Evolutionary conservation across 345 rosid genomes (phyloP).

Genomic region (Conringia planisiliqua): DNA sequence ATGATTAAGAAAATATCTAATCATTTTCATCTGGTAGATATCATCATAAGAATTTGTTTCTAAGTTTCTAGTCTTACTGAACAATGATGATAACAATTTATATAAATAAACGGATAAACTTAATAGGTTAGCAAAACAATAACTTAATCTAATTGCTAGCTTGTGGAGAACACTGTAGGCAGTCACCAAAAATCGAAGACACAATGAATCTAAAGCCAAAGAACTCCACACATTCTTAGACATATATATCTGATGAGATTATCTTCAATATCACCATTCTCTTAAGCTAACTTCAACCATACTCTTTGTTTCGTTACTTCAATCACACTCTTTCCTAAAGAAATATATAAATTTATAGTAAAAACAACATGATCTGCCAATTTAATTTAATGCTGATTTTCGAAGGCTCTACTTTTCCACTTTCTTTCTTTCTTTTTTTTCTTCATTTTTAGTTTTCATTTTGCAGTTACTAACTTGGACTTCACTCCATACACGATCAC

Average conservation of each 20-base stretch:
- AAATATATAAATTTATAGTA: neutral
- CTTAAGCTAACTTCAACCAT: conserved; percentile 27
- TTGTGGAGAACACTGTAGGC: neutral
- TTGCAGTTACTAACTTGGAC: conserved; percentile 34
- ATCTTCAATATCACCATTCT: conserved; percentile 10
- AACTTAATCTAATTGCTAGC: neutral
- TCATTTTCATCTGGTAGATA: conserved; percentile 28
- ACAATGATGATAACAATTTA: conserved; percentile 23
- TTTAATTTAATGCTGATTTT: conserved; percentile 29
- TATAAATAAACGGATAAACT: neutral
- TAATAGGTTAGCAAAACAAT: neutral
- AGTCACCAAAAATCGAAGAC: conserved; percentile 16
- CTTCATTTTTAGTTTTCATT: conserved; percentile 5
- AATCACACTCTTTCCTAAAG: conserved; percentile 21
- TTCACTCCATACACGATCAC: conserved; percentile 35
- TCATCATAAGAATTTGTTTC: conserved; percentile 25
- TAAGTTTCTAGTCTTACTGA: conserved; percentile 26
- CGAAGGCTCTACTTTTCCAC: conserved; percentile 29
- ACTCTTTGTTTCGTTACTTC: conserved; percentile 35
- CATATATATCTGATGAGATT: conserved; percentile 11
- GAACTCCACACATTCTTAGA: conserved; percentile 8
- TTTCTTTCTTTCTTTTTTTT: conserved; percentile 11
- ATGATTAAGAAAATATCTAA: neutral
- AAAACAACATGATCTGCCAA: conserved; percentile 11
- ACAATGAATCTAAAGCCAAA: conserved; percentile 16